Evolutionary conservation across 106 monocot species (phyloP).

Genomic region (Ottelia alismoides): DNA sequence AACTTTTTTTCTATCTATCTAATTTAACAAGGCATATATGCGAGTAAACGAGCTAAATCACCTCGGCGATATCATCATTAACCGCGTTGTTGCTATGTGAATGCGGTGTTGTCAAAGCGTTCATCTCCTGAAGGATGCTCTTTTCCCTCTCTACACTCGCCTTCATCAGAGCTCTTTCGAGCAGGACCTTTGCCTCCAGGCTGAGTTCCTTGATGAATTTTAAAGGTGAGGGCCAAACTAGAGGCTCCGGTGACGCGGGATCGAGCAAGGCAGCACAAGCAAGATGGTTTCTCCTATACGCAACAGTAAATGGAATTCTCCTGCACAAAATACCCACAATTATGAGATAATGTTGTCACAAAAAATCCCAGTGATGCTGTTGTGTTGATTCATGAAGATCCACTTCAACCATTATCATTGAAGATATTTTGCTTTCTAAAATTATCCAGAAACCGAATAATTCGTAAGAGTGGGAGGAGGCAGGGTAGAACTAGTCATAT

Average conservation of each 20-base stretch:
- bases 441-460: background rate
- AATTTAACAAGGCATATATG: no score
- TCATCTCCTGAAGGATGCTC: constrained; percentile 47
- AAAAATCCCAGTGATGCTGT: background rate
- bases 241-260: constrained; percentile 69
- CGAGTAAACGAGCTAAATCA: no score
- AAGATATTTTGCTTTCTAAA: background rate
- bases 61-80: constrained; percentile 49
- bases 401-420: background rate
- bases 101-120: constrained; percentile 28
- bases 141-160: constrained; percentile 73
- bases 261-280: constrained; percentile 73
- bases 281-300: constrained; percentile 49
- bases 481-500: background rate
- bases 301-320: constrained; percentile 64
- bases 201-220: constrained; percentile 84
- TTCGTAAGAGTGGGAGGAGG: background rate
- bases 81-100: constrained; percentile 30
- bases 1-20: no score
- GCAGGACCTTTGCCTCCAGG: constrained; percentile 54
- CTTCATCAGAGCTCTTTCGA: constrained; percentile 61
- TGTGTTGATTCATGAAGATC: background rate
- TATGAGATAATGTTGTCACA: background rate
- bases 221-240: constrained; percentile 85
- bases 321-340: constrained; percentile 10